A percentile compares a stretch with the other conserved stretches of the same genome.
Evolutionary conservation across 192 early-diverging fungal species (phyloP).

Genomic region (Coemansia sp.): DNA sequence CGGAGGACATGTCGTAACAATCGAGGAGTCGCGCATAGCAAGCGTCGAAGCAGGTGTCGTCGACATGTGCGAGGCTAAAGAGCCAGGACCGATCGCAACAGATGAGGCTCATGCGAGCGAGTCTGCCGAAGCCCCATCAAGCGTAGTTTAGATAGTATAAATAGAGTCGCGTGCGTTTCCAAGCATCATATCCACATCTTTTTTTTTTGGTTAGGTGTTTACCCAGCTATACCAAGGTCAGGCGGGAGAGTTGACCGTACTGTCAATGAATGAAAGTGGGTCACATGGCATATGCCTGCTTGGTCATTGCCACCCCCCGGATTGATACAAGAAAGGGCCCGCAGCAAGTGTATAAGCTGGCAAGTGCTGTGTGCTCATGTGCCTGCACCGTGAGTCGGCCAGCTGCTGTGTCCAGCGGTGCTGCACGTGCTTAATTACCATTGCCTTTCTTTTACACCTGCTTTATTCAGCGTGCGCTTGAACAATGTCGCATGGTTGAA

Average conservation of each 20-base stretch:
- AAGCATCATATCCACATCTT: no score
- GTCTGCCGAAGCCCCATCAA: neutral
- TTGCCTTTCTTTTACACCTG: neutral
- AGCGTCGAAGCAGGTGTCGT: neutral
- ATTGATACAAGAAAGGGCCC: neutral
- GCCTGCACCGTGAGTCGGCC: neutral
- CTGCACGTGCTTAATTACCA: slow-evolving; percentile 2
- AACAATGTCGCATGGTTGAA: neutral
- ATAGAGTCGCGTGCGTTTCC: no score
- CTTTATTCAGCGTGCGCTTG: neutral
- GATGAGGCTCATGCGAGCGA: no score
- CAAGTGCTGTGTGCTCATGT: neutral
- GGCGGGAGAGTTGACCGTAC: neutral
- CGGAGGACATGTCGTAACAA: slow-evolving; percentile 12
- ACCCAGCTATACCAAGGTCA: neutral
- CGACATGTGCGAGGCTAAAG: no score
- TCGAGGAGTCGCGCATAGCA: neutral
- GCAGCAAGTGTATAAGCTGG: neutral
- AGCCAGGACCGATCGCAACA: neutral
- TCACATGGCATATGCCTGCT: neutral
- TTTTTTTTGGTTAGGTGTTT: no score
- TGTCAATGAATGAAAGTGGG: neutral
- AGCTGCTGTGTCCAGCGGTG: neutral
- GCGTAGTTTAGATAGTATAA: no score
- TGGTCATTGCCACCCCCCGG: neutral